These are phyloP conservation scores for Tricladium varicosporioides DNA, from an alignment of 2,329 filamentous ascomycete genomes.

Conservation along the genomic window DNA sequence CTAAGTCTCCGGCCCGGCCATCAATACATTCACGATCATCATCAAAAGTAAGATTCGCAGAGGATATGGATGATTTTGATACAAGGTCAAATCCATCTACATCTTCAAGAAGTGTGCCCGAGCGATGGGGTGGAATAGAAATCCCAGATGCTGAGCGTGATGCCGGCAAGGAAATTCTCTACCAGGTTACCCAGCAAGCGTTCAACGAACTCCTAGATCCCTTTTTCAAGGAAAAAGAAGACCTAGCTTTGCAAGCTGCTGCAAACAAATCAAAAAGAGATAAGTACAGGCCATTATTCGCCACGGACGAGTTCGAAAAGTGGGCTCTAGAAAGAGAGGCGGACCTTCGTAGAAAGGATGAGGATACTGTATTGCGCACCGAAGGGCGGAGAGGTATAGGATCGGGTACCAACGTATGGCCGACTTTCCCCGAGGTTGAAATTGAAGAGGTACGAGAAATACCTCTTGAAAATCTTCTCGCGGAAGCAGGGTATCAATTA, in stretches of 20 bases:
- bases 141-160: conserved; percentile 79
- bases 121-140: conserved; percentile 75
- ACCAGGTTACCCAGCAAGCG: conserved; percentile 86
- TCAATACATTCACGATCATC: conserved; percentile 66
- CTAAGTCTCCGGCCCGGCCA: conserved; percentile 41
- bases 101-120: conserved; percentile 68
- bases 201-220: conserved; percentile 90
- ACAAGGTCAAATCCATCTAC: conserved; percentile 69
- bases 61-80: conserved; percentile 68
- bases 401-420: conserved; percentile 13
- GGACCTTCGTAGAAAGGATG: conserved; percentile 10
- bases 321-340: conserved; percentile 27
- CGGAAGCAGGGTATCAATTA: conserved; percentile 27
- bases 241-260: conserved; percentile 66
- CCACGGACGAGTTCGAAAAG: conserved; percentile 39
- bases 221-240: conserved; percentile 79
- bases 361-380: neutral
- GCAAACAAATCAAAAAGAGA: conserved; percentile 61
- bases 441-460: conserved; percentile 29
- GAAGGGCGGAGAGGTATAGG: neutral
- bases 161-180: conserved; percentile 72
- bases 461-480: conserved; percentile 29
- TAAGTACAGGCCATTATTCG: conserved; percentile 50
- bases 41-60: conserved; percentile 75
- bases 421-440: conserved; percentile 25